Conservation (phyloP, 441 rosid genomes). For the Euphorbia schlechtendalii region DNA sequence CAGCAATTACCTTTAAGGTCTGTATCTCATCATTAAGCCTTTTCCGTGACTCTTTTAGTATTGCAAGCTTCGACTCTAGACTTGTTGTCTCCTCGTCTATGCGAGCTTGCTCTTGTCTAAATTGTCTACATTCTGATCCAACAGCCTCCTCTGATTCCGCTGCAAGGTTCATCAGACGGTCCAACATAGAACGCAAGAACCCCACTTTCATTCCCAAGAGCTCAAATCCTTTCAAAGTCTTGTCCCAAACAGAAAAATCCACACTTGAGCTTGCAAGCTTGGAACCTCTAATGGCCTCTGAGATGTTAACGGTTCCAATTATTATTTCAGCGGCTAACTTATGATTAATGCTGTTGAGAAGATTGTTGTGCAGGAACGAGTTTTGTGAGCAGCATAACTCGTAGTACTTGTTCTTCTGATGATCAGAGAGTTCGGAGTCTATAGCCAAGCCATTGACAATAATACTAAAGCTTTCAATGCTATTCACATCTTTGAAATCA, state of each 20-base stretch:
- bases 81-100: constrained; percentile 30
- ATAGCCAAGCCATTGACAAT: constrained; percentile 26
- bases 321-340: constrained; percentile 51
- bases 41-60: constrained; percentile 26
- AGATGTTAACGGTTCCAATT: constrained; percentile 39
- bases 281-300: constrained; percentile 39
- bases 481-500: constrained; percentile 23
- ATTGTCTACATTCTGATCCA: constrained; percentile 29
- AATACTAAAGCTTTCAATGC: constrained; percentile 30
- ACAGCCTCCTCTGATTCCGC: constrained; percentile 30
- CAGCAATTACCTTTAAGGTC: constrained; percentile 29
- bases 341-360: constrained; percentile 39
- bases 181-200: constrained; percentile 37
- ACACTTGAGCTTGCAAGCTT: constrained; percentile 29
- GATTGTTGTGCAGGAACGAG: constrained; percentile 35
- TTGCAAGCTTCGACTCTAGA: constrained; percentile 29
- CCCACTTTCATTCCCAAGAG: constrained; percentile 49
- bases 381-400: constrained; percentile 43
- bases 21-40: constrained; percentile 37
- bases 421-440: constrained; percentile 34
- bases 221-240: constrained; percentile 50
- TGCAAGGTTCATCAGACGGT: constrained; percentile 28
- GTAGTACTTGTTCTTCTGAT: constrained; percentile 33
- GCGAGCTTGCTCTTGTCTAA: constrained; percentile 25
- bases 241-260: constrained; percentile 44